Conservation (phyloP, 2,329 filamentous ascomycete species). For the Sarocladium brachiariae region DNA sequence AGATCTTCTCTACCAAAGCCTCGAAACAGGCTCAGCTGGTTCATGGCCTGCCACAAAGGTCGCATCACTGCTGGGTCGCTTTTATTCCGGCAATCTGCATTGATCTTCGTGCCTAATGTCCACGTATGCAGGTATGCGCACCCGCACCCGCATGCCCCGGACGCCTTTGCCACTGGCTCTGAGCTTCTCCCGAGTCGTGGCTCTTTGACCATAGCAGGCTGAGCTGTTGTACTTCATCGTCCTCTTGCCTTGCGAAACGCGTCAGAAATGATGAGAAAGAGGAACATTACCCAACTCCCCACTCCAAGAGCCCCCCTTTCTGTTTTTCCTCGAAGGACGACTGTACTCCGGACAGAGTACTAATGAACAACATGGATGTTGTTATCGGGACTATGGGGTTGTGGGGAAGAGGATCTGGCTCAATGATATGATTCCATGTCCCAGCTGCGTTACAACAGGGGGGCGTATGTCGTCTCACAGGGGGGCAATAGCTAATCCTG, state of each 20-base stretch:
- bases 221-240: too few relatives aligned
- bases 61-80: neutral
- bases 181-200: neutral
- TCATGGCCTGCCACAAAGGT: neutral
- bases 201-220: too few relatives aligned
- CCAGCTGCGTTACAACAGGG: constrained; percentile 1
- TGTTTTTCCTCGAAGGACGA: too few relatives aligned
- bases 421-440: constrained; percentile 7
- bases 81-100: neutral
- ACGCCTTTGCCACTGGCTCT: neutral
- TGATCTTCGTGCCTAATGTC: constrained; percentile 5
- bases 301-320: neutral
- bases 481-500: neutral
- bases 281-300: neutral
- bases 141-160: neutral
- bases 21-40: neutral
- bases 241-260: too few relatives aligned
- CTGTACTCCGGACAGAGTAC: too few relatives aligned
- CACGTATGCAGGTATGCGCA: neutral
- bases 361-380: neutral
- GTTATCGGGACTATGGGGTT: constrained; percentile 8
- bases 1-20: neutral
- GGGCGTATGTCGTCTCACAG: too few relatives aligned
- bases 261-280: too few relatives aligned
- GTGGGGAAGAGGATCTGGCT: constrained; percentile 6